Base-by-base conservation (phyloP, 108 stramenopile genomes). In the Conticribra weissflogii region DNA sequence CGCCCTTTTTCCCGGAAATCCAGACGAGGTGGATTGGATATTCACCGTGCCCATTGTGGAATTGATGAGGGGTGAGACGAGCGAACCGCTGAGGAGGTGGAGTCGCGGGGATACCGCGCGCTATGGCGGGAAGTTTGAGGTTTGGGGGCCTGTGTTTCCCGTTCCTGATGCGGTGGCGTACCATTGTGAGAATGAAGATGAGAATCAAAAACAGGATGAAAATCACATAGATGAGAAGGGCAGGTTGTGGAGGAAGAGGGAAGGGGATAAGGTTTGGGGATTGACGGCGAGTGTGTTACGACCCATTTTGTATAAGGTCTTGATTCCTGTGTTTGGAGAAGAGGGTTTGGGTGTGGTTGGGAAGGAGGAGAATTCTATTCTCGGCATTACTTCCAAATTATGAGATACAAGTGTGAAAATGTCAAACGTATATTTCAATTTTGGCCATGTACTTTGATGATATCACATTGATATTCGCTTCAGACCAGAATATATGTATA, bases 261-360 rank as follows among this genome's bases (percentile, higher is more conserved):
- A 87, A 17, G 78, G 73, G 4, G 65, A 82, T 49, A 73, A 79
- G 47, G 87, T 94, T 49, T 94, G 92, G 92, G 92, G 92, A 12
- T 77, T 94, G 74, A 94, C 92, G 18, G 92, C 92, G 7, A 52
- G 84, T 58, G 70, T 91, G 16, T 68, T 88, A 46, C 63, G 85
- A 59, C 87, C 88, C 0, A 28, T 94, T 36, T 70, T 94, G 62
- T 85, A 81, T 55, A 67, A 82, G 28, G 63, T 89, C 23, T 86
- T 94, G 63, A 74, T 77, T 34, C 86, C 85, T n/a, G 79, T 77
- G 16, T 87, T 93, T 72, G 34, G 25, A 23, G 59, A 54, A 27
- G 51, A 14, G 66, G 68, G 23, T 34, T 8, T 21, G 33, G 56
- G 55, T 29, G 28, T 25, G 23, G 32, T 25, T 32, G 50, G 23